Evolutionary conservation across 2,329 filamentous ascomycete species (phyloP).

Genomic region (Aureobasidium pullulans): DNA sequence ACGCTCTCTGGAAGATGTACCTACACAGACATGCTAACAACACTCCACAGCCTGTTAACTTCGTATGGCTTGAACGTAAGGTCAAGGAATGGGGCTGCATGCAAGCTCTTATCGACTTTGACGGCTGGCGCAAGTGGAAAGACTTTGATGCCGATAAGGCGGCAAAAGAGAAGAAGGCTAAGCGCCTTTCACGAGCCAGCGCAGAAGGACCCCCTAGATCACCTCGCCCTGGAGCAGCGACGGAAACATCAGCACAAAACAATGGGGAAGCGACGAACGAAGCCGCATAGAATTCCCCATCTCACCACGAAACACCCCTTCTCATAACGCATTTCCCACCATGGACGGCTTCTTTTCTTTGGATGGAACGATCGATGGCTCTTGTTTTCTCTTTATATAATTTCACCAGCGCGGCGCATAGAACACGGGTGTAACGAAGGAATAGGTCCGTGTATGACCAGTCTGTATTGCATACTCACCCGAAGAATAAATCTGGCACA

Average conservation of each 20-base stretch:
- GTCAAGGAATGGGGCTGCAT: constrained; percentile 99
- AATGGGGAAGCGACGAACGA: background rate
- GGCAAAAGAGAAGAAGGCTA: constrained; percentile 10
- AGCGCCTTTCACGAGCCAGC: constrained; percentile 7
- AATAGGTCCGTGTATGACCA: constrained; percentile 1
- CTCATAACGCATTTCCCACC: background rate
- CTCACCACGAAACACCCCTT: background rate
- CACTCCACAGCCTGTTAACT: constrained; percentile 67
- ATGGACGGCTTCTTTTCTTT: background rate
- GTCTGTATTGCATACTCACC: background rate
- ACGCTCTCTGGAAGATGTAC: background rate
- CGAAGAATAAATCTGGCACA: background rate
- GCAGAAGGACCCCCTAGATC: background rate
- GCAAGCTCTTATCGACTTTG: constrained; percentile 97
- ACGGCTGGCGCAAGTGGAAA: constrained; percentile 97
- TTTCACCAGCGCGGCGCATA: constrained; percentile 4
- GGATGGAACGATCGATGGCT: background rate
- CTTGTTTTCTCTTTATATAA: background rate
- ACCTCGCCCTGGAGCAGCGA: background rate
- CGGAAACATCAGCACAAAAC: background rate
- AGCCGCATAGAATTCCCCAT: background rate
- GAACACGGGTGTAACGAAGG: background rate
- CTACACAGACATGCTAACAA: background rate
- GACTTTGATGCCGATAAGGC: constrained; percentile 11
- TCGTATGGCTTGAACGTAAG: constrained; percentile 94